Conservation (phyloP, 202 grass and related monocot genomes). For the Panicum virgatum region DNA sequence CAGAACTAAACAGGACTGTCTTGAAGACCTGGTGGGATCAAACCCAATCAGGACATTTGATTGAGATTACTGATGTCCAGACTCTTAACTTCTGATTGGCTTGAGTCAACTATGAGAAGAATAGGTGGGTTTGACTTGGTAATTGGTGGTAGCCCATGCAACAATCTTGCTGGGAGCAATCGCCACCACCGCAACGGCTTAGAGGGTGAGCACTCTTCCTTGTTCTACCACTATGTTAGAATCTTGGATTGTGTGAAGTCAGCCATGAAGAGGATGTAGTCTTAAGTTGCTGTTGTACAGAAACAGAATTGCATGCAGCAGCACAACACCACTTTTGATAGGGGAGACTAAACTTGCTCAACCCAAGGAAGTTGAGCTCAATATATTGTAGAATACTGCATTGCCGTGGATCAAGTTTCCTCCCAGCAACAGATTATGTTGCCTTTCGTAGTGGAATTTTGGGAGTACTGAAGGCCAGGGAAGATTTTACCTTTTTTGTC, state of each 20-base stretch:
- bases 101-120: neutral
- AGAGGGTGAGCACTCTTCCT: neutral
- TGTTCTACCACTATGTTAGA: neutral
- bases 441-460: neutral
- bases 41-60: neutral
- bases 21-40: neutral
- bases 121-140: neutral
- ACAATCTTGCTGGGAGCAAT: neutral
- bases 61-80: neutral
- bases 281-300: neutral
- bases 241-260: neutral
- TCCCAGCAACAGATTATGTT: neutral
- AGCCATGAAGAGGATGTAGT: neutral
- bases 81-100: neutral
- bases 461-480: neutral
- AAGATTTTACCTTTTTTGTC: neutral
- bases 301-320: neutral
- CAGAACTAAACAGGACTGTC: neutral
- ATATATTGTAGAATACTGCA: no score
- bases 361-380: no score
- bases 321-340: no score
- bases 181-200: neutral
- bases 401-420: neutral
- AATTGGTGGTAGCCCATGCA: neutral
- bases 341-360: no score